These are phyloP conservation scores for Spatholobus suberectus DNA, from an alignment of 306 rosid genomes.

Conservation along the genomic window DNA sequence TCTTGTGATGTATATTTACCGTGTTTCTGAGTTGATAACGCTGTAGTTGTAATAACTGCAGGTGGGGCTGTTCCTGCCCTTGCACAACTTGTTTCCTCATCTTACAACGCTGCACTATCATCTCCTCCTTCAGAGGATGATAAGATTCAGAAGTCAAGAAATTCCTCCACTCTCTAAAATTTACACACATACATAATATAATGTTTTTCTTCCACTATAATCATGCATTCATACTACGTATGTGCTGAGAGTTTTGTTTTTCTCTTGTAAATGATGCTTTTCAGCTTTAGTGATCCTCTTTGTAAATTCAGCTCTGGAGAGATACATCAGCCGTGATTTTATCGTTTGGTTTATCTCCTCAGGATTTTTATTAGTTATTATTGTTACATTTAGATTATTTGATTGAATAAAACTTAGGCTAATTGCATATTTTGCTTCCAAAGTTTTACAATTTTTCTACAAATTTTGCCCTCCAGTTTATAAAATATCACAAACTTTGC, in stretches of 20 bases:
- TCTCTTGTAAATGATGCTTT: conserved; percentile 39
- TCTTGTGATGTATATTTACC: conserved; percentile 5
- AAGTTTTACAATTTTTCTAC: too few species aligned
- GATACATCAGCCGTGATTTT: background rate
- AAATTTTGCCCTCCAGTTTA: too few species aligned
- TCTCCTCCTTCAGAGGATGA: conserved; percentile 68
- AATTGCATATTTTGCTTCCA: too few species aligned
- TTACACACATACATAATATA: conserved; percentile 15
- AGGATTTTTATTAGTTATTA: background rate
- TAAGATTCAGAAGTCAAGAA: conserved; percentile 69
- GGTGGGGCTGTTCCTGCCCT: conserved; percentile 88
- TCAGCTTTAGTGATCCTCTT: conserved; percentile 17
- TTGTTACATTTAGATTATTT: background rate
- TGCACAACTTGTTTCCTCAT: conserved; percentile 85
- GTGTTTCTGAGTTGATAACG: conserved; percentile 17
- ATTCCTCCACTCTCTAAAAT: conserved; percentile 64
- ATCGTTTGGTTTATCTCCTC: conserved; percentile 5
- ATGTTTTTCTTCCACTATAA: conserved; percentile 16
- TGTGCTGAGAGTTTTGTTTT: conserved; percentile 25
- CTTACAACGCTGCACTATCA: conserved; percentile 70
- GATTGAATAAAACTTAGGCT: background rate
- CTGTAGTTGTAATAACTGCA: conserved; percentile 41
- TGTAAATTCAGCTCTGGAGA: conserved; percentile 23
- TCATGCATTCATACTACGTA: background rate
- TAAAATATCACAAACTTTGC: too few species aligned